phyloP scores from a whole-genome alignment of 768 basidiomycete species.

The Russula virescens region DNA sequence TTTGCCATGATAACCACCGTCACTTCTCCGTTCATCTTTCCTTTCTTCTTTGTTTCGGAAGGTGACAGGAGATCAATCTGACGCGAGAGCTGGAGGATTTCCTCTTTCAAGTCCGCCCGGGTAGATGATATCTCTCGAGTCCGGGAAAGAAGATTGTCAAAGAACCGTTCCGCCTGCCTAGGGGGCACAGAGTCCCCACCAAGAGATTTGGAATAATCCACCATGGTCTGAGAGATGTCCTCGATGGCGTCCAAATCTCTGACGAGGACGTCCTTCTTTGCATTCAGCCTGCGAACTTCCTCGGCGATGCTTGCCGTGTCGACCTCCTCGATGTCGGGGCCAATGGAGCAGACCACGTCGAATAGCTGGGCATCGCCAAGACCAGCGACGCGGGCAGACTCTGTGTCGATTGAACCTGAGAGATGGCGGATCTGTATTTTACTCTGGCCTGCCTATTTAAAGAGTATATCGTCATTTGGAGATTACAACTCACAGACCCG shows the following conservation, averaged over 20 bases:
- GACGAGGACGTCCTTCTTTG: conserved; percentile 35
- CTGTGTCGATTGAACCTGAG: conserved; percentile 44
- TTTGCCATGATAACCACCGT: conserved; percentile 42
- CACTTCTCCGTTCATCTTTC: conserved; percentile 30
- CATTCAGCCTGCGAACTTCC: conserved; percentile 28
- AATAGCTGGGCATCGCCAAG: conserved; percentile 44
- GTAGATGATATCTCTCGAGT: conserved; percentile 34
- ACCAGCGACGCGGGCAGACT: conserved; percentile 51
- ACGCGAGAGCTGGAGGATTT: conserved; percentile 32
- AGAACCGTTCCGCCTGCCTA: conserved; percentile 36
- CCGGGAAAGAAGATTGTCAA: conserved; percentile 38
- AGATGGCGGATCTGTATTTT: conserved; percentile 47
- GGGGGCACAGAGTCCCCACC: conserved; percentile 39
- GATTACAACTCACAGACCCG: too few relatives aligned
- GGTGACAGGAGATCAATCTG: conserved; percentile 37
- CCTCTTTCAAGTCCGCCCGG: conserved; percentile 35
- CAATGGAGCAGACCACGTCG: conserved; percentile 47
- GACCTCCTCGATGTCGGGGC: conserved; percentile 23
- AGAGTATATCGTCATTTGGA: background rate
- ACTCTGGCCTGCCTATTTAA: conserved; percentile 47
- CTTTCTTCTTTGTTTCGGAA: conserved; percentile 34
- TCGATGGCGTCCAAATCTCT: conserved; percentile 37
- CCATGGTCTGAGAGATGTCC: conserved; percentile 39
- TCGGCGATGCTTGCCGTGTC: conserved; percentile 27
- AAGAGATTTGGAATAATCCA: conserved; percentile 41